These are phyloP conservation scores for Fereydounia khargensis DNA, from an alignment of 1,284 basidiomycete species.

Conservation along the genomic window DNA sequence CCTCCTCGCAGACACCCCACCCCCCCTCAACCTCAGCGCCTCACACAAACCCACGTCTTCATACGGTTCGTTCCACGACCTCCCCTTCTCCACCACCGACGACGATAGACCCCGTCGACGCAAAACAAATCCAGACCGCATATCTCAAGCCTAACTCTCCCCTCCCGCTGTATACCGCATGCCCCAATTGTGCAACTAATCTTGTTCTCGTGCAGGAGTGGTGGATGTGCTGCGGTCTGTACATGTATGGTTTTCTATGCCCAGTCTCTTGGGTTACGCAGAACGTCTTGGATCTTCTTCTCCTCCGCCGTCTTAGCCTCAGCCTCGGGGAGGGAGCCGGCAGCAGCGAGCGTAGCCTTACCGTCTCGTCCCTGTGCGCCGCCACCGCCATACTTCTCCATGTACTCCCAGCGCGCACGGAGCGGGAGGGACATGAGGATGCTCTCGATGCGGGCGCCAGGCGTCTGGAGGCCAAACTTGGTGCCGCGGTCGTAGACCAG, in stretches of 20 bases:
- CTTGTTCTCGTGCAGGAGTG: no score
- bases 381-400: conserved; percentile 44
- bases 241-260: conserved; percentile 6
- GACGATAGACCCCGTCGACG: no score
- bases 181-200: no score
- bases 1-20: conserved; percentile 19
- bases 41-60: no score
- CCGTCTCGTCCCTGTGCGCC: conserved; percentile 36
- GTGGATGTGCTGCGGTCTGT: no score
- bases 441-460: conserved; percentile 55
- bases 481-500: conserved; percentile 56
- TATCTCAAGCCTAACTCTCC: no score
- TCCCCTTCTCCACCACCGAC: no score
- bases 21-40: conserved; percentile 6
- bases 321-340: conserved; percentile 3
- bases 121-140: not conserved
- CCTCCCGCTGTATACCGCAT: no score
- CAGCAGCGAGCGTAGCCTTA: conserved; percentile 11
- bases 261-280: conserved; percentile 47
- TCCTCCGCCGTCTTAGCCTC: conserved; percentile 24
- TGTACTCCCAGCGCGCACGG: conserved; percentile 54
- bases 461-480: conserved; percentile 56
- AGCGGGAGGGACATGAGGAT: conserved; percentile 56
- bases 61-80: no score
- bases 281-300: conserved; percentile 28